Base-by-base conservation (phyloP, 441 rosid genomes). In the Syzygium malaccense region DNA sequence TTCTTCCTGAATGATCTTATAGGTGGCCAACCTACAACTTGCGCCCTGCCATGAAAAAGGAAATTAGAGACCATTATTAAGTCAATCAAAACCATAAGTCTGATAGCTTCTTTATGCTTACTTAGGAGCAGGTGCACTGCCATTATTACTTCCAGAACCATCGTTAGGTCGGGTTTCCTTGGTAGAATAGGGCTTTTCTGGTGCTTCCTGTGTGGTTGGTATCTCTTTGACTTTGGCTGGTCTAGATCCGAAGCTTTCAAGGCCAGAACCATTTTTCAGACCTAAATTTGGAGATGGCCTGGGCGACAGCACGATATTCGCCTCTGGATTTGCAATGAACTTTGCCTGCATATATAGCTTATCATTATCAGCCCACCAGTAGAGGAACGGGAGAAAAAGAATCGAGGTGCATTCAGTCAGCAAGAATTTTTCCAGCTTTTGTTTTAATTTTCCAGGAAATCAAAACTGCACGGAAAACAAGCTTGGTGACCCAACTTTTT, bases 21-120 rank as follows among this genome's bases (percentile, higher is more conserved):
- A 30, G 96, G 97, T 23, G 96, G 97, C 97, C 97, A 95, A 88
- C 97, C 97, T 88, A 95, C 97, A 92, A 95, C 96, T 88, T 95
- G 97, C 23, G 96, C 95, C 95, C 97, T 95, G 89, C 87, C 80
- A 87, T 86, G 88, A 51, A 85, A 85, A 85, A 18, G 37, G 90
- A 28, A 37, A 87, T 88, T 20, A 41, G 30, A 83, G 37, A 87
- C 85, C 49, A 49, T 53, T 66, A 58, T 6, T 64, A 66, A 26
- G 56, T 53, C 45, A 86, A 85, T 14, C 41, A 57, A 51, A 89
- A 32, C 26, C 53, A 56, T 80, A 87, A 80, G 85, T 19, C 55
- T 62, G 64, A 23, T 56, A 37, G 85, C 75, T 26, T 83, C 75
- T 26, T 83, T 68, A 41, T 37, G 86, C 91, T 91, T 88, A 92